A percentile compares a stretch with the other conserved stretches of the same genome.
phyloP scores from a whole-genome alignment of 2,329 filamentous ascomycete species.

The Colletotrichum tofieldiae region DNA sequence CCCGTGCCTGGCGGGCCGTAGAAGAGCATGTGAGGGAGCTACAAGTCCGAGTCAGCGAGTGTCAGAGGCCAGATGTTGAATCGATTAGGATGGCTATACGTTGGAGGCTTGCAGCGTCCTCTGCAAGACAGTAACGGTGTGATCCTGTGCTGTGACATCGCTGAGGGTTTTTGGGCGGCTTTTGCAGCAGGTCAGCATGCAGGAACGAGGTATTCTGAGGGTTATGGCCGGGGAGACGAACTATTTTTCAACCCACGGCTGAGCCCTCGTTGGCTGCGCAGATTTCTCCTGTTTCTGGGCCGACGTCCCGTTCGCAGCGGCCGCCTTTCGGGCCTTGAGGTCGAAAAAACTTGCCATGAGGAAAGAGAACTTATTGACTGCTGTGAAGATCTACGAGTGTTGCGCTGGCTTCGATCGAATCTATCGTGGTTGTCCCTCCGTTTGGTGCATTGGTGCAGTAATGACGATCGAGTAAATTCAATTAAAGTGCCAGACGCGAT shows the following conservation, averaged over 20 bases:
- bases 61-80: not conserved
- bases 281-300: conserved; percentile 77
- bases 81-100: conserved; percentile 61
- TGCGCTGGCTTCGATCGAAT: not conserved
- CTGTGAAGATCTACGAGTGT: not conserved
- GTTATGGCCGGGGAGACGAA: conserved; percentile 59
- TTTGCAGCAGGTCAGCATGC: conserved; percentile 48
- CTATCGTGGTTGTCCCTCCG: conserved; percentile 2
- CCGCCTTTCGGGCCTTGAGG: conserved; percentile 89
- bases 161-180: conserved; percentile 94
- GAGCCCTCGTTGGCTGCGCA: conserved; percentile 75
- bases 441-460: not conserved
- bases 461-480: conserved; percentile 31
- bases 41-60: conserved; percentile 25
- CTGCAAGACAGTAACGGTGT: conserved; percentile 93
- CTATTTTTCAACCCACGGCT: conserved; percentile 99
- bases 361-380: not conserved
- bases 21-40: conserved; percentile 99
- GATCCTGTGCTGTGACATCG: conserved; percentile 97
- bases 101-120: conserved; percentile 96
- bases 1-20: conserved; percentile 98
- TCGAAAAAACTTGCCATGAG: conserved; percentile 94
- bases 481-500: conserved; percentile 41
- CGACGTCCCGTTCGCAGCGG: conserved; percentile 73
- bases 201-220: not conserved